Percentiles rank a stretch among this genome's conserved stretches.
These are phyloP conservation scores for Metrosideros polymorpha DNA, from an alignment of 441 rosid genomes.

Conservation along the genomic window DNA sequence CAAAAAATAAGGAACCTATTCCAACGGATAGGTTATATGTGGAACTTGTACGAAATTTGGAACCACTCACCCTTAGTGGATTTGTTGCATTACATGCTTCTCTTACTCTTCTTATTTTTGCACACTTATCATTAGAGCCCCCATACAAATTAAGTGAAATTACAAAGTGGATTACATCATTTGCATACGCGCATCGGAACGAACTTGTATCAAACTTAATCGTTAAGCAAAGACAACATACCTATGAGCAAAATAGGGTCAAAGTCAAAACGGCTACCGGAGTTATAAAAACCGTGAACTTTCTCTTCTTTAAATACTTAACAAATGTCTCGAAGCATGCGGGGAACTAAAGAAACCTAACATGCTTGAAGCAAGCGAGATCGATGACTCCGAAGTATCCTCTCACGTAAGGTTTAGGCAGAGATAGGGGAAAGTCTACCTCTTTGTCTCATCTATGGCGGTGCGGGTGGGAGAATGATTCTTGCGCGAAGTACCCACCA, in stretches of 20 bases:
- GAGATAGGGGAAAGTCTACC: rapidly evolving
- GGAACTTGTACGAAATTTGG: too few relatives aligned
- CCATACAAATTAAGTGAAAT: not conserved
- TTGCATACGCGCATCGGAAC: not conserved
- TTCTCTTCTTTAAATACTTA: not conserved
- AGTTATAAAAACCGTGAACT: not conserved
- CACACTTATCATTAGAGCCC: too few relatives aligned
- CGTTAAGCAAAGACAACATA: not conserved
- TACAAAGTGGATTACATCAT: not conserved
- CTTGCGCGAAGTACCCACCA: not conserved
- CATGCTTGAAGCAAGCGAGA: not conserved
- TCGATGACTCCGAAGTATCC: not conserved
- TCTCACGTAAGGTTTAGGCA: not conserved
- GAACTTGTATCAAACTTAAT: not conserved
- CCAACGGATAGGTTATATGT: too few relatives aligned
- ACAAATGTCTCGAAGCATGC: not conserved
- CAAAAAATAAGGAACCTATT: too few relatives aligned
- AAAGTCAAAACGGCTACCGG: not conserved
- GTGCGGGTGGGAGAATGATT: not conserved
- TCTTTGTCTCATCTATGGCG: not conserved
- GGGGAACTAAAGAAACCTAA: not conserved
- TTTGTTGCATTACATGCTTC: not conserved
- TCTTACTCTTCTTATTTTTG: not conserved
- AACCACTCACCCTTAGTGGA: not conserved
- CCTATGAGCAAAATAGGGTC: not conserved